phyloP scores from a whole-genome alignment of 2,329 filamentous ascomycete genomes.

The Alternaria consortialis region DNA sequence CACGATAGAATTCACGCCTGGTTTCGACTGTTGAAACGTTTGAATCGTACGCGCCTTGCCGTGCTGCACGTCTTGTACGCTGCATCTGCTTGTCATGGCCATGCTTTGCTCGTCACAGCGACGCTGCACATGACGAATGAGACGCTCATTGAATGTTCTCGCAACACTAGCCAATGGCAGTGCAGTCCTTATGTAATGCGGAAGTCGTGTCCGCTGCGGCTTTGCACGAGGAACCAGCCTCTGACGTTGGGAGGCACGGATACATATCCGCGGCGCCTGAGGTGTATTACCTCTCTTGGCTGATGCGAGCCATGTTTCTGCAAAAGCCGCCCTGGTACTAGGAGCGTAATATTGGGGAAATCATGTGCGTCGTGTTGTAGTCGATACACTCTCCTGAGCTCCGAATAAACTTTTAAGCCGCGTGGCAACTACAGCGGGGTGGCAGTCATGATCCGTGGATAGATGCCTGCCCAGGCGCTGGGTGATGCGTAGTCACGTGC shows the following conservation, averaged over 20 bases:
- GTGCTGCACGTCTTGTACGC: neutral
- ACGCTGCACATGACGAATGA: constrained; percentile 2
- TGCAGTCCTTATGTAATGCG: constrained; percentile 20
- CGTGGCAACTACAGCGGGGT: neutral
- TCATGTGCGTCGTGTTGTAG: neutral
- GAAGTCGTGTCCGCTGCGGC: constrained; percentile 1
- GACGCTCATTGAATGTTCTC: neutral
- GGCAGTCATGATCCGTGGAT: neutral
- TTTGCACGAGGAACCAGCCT: constrained; percentile 8
- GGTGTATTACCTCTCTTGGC: constrained; percentile 12
- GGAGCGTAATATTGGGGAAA: neutral
- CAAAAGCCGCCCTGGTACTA: neutral
- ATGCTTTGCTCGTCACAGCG: neutral
- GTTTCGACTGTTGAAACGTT: neutral
- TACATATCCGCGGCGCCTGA: constrained; percentile 25
- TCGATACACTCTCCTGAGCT: neutral
- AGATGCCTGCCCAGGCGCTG: neutral
- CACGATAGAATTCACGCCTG: neutral
- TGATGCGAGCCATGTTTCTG: neutral
- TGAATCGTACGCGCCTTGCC: neutral
- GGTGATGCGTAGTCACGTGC: constrained; percentile 24
- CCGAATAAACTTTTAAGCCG: neutral
- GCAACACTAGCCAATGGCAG: constrained; percentile 23
- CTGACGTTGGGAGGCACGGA: constrained; percentile 16
- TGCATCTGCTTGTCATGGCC: neutral